A percentile compares a stretch with the other conserved stretches of the same genome.
These are phyloP conservation scores for Papiliotrema laurentii DNA, from an alignment of 1,284 basidiomycete species.

Conservation along the genomic window DNA sequence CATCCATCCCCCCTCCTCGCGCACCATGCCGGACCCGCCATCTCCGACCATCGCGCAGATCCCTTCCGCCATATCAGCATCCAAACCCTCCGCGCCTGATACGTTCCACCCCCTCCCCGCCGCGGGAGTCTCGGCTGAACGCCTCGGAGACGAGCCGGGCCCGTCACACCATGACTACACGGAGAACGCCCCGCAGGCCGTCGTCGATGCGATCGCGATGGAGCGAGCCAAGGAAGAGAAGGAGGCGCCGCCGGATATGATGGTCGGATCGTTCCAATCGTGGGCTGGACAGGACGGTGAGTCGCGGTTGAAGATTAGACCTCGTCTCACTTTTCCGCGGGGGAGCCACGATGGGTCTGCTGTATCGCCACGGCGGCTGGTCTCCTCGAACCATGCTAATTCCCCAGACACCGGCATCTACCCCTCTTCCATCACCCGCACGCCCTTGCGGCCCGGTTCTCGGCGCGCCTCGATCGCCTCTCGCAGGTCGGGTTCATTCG, in stretches of 20 bases:
- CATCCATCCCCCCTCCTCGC: too few species aligned
- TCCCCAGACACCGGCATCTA: conserved; percentile 27
- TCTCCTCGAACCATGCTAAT: too few species aligned
- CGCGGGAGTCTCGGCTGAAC: not conserved
- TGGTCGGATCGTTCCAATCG: conserved; percentile 31
- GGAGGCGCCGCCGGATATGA: conserved; percentile 33
- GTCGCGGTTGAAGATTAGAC: too few species aligned
- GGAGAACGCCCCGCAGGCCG: conserved; percentile 35
- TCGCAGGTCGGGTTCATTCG: conserved; percentile 19
- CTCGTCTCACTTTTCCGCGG: too few species aligned
- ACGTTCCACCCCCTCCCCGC: conserved; percentile 18
- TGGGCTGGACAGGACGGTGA: conserved; percentile 29
- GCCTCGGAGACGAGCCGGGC: conserved; percentile 3
- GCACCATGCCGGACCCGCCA: conserved; percentile 21
- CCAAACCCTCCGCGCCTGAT: conserved; percentile 16
- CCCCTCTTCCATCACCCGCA: conserved; percentile 38
- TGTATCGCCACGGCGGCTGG: too few species aligned
- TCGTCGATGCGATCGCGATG: conserved; percentile 33
- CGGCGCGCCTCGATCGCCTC: conserved; percentile 33
- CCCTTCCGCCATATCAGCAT: conserved; percentile 21
- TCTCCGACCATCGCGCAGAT: conserved; percentile 7
- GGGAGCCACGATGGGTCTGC: too few species aligned
- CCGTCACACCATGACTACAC: conserved; percentile 32
- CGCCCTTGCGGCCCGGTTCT: conserved; percentile 28
- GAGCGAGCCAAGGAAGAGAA: conserved; percentile 28